These are phyloP conservation scores for Gliomastix tumulicola DNA, from an alignment of 2,329 filamentous ascomycete genomes.

Conservation along the genomic window DNA sequence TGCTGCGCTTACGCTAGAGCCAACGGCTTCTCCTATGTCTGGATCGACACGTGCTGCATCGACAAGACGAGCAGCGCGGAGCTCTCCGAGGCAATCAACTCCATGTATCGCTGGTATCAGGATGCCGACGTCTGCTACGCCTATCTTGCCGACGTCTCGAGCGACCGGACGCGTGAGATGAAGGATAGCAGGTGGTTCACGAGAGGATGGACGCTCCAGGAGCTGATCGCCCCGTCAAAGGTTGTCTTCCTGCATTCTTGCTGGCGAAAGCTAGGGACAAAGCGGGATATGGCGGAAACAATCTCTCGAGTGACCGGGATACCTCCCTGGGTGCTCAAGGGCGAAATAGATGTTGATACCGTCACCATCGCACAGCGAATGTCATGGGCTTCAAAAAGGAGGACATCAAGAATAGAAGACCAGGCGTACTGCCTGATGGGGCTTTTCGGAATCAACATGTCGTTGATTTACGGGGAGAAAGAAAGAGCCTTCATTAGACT, in stretches of 20 bases:
- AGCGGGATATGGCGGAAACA: not conserved
- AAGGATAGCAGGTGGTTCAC: constrained; percentile 16
- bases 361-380: constrained; percentile 5
- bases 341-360: constrained; percentile 1
- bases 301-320: not conserved
- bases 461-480: constrained; percentile 18
- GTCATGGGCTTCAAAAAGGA: constrained; percentile 15
- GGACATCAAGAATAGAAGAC: constrained; percentile 17
- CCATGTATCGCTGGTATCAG: constrained; percentile 16
- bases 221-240: constrained; percentile 45
- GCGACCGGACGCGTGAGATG: not conserved
- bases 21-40: constrained; percentile 2
- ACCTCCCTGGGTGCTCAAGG: not conserved
- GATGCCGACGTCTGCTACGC: constrained; percentile 15
- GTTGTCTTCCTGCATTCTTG: constrained; percentile 17
- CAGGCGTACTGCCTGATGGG: constrained; percentile 19
- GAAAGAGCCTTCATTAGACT: constrained; percentile 12
- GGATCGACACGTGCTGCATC: constrained; percentile 19
- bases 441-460: constrained; percentile 19
- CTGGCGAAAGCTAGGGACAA: constrained; percentile 10
- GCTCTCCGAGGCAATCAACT: constrained; percentile 16
- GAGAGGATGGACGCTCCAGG: constrained; percentile 53
- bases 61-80: constrained; percentile 15
- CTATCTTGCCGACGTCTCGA: constrained; percentile 9
- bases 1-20: not conserved